phyloP scores from a whole-genome alignment of 2,329 filamentous ascomycete species.

The Rutstroemia sp. region DNA sequence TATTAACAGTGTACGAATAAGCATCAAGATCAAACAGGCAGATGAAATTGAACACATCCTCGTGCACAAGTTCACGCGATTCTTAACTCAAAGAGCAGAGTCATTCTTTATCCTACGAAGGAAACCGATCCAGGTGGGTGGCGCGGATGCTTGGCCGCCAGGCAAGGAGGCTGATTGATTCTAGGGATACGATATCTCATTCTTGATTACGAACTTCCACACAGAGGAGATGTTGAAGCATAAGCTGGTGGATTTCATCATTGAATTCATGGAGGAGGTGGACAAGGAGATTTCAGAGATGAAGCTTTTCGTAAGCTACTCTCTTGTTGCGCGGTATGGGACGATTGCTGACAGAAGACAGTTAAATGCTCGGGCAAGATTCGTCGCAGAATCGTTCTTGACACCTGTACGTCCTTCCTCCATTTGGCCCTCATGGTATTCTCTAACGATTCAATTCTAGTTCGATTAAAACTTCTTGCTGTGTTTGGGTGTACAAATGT shows the following conservation, averaged over 20 bases:
- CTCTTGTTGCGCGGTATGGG: background rate
- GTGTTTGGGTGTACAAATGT: slow-evolving; percentile 1
- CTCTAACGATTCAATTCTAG: slow-evolving; percentile 10
- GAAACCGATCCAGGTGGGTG: slow-evolving; percentile 80
- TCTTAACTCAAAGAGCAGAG: slow-evolving; percentile 92
- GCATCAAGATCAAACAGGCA: slow-evolving; percentile 98
- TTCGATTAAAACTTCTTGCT: slow-evolving; percentile 22
- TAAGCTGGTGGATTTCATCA: slow-evolving; percentile 98
- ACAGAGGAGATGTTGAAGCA: slow-evolving; percentile 99
- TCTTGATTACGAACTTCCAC: slow-evolving; percentile 97
- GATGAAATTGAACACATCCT: slow-evolving; percentile 98
- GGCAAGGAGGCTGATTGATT: slow-evolving; percentile 14
- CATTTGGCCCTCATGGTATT: background rate
- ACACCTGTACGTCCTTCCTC: slow-evolving; percentile 60
- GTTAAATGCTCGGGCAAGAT: slow-evolving; percentile 94
- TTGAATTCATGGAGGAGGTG: slow-evolving; percentile 99
- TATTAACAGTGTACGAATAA: slow-evolving; percentile 93
- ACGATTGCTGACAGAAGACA: slow-evolving; percentile 36
- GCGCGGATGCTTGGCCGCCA: background rate
- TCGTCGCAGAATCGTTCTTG: slow-evolving; percentile 96
- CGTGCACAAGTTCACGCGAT: slow-evolving; percentile 96
- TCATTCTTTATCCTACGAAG: slow-evolving; percentile 93
- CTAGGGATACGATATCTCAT: slow-evolving; percentile 96
- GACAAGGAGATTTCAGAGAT: slow-evolving; percentile 99
- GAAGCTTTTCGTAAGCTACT: slow-evolving; percentile 89